Evolutionary conservation across 495 filamentous ascomycete species (phyloP).

Genomic region (Eremomyces bilateralis): DNA sequence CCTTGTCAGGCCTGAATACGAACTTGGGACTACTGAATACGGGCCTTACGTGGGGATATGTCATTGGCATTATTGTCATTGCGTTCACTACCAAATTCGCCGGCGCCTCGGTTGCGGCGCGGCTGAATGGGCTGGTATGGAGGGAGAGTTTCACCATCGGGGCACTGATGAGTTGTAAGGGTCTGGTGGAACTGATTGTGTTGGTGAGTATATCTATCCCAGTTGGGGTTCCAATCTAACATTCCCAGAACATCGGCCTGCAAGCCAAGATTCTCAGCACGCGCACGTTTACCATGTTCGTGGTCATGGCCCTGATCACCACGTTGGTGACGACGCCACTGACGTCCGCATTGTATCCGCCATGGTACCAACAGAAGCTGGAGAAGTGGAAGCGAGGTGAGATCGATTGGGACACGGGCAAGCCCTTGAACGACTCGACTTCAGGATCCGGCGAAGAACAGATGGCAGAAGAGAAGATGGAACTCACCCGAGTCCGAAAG

Average conservation of each 20-base stretch:
- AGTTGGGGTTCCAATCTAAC: slow-evolving; percentile 5
- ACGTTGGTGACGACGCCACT: slow-evolving; percentile 83
- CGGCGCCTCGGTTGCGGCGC: slow-evolving; percentile 67
- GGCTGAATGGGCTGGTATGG: slow-evolving; percentile 63
- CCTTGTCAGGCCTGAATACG: slow-evolving; percentile 74
- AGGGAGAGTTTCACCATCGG: slow-evolving; percentile 84
- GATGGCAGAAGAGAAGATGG: slow-evolving; percentile 18
- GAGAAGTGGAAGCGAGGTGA: slow-evolving; percentile 80
- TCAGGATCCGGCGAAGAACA: slow-evolving; percentile 18
- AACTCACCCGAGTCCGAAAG: slow-evolving; percentile 21
- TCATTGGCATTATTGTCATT: slow-evolving; percentile 59
- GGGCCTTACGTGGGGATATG: slow-evolving; percentile 82
- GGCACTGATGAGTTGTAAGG: slow-evolving; percentile 92
- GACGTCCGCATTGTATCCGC: slow-evolving; percentile 56
- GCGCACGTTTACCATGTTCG: slow-evolving; percentile 90
- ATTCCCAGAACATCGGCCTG: slow-evolving; percentile 65
- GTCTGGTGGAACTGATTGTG: slow-evolving; percentile 86
- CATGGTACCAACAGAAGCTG: slow-evolving; percentile 77
- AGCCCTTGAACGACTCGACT: slow-evolving; percentile 24
- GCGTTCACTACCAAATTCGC: slow-evolving; percentile 74
- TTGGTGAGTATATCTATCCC: slow-evolving; percentile 33
- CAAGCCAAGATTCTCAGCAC: slow-evolving; percentile 75
- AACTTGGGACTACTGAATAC: slow-evolving; percentile 68
- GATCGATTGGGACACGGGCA: slow-evolving; percentile 74
- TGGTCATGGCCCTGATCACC: slow-evolving; percentile 90